Evolutionary conservation across 1,284 basidiomycete species (phyloP).

Genomic region (Heimioporus punctisporus): DNA sequence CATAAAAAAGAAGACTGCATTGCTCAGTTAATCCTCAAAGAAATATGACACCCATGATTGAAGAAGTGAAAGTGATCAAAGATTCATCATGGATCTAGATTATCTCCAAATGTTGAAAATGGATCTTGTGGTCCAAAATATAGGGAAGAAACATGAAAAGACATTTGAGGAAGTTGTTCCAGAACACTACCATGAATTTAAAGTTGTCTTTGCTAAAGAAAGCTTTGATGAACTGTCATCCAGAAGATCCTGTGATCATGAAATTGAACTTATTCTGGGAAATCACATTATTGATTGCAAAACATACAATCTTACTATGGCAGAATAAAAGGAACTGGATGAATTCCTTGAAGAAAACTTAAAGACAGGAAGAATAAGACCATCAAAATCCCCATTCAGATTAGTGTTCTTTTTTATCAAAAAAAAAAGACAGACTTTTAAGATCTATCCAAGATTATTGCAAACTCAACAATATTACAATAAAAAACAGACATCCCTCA

Average conservation of each 20-base stretch:
- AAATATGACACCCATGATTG: too few relatives aligned
- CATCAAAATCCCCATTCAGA: not conserved
- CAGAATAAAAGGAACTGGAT: not conserved
- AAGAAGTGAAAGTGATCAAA: too few relatives aligned
- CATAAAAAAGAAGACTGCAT: too few relatives aligned
- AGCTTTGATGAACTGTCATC: not conserved
- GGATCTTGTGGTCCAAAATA: too few relatives aligned
- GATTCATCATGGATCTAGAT: too few relatives aligned
- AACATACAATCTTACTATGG: not conserved
- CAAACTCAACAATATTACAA: too few relatives aligned
- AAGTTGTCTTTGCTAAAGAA: not conserved
- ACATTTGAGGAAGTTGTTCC: not conserved
- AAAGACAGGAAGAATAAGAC: not conserved
- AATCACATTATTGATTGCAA: not conserved
- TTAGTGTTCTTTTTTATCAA: too few relatives aligned
- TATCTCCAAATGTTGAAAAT: too few relatives aligned
- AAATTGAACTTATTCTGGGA: not conserved
- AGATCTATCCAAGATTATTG: too few relatives aligned
- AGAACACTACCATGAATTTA: not conserved
- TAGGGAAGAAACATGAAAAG: not conserved
- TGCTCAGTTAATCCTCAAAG: too few relatives aligned
- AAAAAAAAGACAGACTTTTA: too few relatives aligned
- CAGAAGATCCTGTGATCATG: not conserved
- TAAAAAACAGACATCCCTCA: conserved; percentile 5
- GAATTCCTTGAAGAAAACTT: not conserved